Conservation (phyloP, 2,329 filamentous ascomycete species). For the Nemania serpens region DNA sequence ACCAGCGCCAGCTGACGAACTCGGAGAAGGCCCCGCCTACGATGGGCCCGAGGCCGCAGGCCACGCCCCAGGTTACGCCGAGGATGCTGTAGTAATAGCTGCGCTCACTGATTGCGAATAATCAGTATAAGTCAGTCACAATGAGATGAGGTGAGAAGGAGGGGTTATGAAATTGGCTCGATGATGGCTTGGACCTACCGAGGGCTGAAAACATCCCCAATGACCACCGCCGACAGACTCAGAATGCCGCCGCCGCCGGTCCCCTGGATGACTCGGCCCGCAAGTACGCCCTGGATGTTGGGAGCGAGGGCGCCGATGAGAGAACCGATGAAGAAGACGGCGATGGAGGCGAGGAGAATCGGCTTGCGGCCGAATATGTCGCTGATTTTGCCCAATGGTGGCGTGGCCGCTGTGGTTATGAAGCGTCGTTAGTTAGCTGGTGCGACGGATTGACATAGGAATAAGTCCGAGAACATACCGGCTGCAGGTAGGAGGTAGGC, state of each 20-base stretch:
- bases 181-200: too few species aligned
- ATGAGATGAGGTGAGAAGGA: too few species aligned
- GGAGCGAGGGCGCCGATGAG: constrained; percentile 53
- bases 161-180: too few species aligned
- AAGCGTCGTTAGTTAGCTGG: not conserved
- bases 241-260: not conserved
- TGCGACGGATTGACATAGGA: too few species aligned
- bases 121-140: too few species aligned
- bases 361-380: constrained; percentile 64
- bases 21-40: constrained; percentile 16
- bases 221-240: not conserved
- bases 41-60: constrained; percentile 12
- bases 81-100: not conserved
- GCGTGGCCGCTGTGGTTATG: constrained; percentile 59
- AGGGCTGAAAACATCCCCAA: constrained; percentile 6
- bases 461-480: too few species aligned
- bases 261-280: constrained; percentile 52
- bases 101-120: not conserved
- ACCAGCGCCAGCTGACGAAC: constrained; percentile 38
- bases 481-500: not conserved
- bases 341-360: constrained; percentile 53
- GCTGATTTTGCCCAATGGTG: constrained; percentile 70
- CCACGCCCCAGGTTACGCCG: not conserved
- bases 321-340: constrained; percentile 58
- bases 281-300: constrained; percentile 54